These are phyloP conservation scores for Suhomyces bribrorum DNA, from an alignment of 1,139 yeast species.

Conservation along the genomic window DNA sequence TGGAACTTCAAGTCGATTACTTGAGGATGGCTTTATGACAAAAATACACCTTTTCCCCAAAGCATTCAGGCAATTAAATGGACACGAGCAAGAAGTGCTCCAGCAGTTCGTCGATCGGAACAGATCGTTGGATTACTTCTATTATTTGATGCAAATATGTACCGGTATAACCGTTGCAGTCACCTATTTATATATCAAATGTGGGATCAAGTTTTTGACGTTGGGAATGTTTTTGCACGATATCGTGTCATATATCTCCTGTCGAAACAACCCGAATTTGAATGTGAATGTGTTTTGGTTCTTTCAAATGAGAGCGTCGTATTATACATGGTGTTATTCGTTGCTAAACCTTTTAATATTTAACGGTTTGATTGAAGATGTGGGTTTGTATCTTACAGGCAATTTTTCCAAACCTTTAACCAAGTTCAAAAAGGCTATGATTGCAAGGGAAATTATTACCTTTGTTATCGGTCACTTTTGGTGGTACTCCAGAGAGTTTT, in stretches of 20 bases:
- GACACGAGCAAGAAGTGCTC: slow-evolving; percentile 20
- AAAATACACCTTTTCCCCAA: slow-evolving; percentile 22
- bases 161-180: slow-evolving; percentile 23
- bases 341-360: slow-evolving; percentile 18
- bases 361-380: slow-evolving; percentile 5
- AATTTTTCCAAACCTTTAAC: slow-evolving; percentile 1
- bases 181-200: slow-evolving; percentile 20
- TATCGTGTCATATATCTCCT: slow-evolving; percentile 31
- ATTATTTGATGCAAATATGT: slow-evolving; percentile 30
- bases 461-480: slow-evolving; percentile 36
- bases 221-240: slow-evolving; percentile 30
- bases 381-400: slow-evolving; percentile 3
- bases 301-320: slow-evolving; percentile 25
- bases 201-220: slow-evolving; percentile 15
- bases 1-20: slow-evolving; percentile 17
- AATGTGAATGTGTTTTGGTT: slow-evolving; percentile 30
- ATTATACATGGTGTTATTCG: slow-evolving; percentile 30
- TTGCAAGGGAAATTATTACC: slow-evolving; percentile 23
- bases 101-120: slow-evolving; percentile 19
- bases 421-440: slow-evolving; percentile 10
- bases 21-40: slow-evolving; percentile 24
- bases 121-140: slow-evolving; percentile 32
- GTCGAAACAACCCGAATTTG: slow-evolving; percentile 30
- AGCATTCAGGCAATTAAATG: slow-evolving; percentile 15
- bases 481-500: slow-evolving; percentile 37